Evolutionary conservation across 345 rosid genomes (phyloP).

Genomic region (Arabidopsis thaliana): TAIR10.1 NC_003076.8:24469501-24470000

Average conservation of each 20-base stretch:
- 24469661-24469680: constrained; percentile 46
- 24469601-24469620: constrained; percentile 3
- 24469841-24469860: constrained; percentile 31
- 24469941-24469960: constrained; percentile 9
- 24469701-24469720: constrained; percentile 31
- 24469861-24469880: constrained; percentile 55
- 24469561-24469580: neutral
- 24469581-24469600: neutral
- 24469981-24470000: constrained; percentile 49
- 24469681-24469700: constrained; percentile 42
- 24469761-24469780: constrained; percentile 47
- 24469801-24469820: constrained; percentile 44
- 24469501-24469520: neutral
- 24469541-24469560: neutral
- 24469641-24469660: constrained; percentile 53
- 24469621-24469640: constrained; percentile 44
- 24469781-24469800: constrained; percentile 40
- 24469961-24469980: constrained; percentile 39
- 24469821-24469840: constrained; percentile 45
- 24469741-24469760: constrained; percentile 46
- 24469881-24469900: constrained; percentile 78
- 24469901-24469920: constrained; percentile 88
- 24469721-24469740: constrained; percentile 34
- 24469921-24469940: constrained; percentile 71
- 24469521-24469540: no score